These are phyloP conservation scores for Santalum album DNA, from an alignment of 164 flowering plant genomes.

Conservation along the genomic window DNA sequence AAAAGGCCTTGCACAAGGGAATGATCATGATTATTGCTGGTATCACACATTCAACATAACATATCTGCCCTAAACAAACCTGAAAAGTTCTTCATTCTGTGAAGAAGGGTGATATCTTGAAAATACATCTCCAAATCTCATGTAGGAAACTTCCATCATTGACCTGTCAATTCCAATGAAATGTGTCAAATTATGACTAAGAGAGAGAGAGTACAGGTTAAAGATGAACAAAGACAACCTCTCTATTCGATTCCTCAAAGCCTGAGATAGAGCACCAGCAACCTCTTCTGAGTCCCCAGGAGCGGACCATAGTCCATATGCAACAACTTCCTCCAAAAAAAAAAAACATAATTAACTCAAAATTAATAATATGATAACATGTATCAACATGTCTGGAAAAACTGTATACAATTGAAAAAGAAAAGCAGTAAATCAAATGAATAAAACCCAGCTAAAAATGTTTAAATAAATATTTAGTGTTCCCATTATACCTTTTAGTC, in stretches of 20 bases:
- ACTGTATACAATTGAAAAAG: not conserved
- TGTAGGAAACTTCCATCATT: conserved; percentile 49
- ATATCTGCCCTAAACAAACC: no score
- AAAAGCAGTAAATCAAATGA: not conserved
- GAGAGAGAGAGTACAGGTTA: not conserved
- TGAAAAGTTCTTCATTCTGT: conserved; percentile 62
- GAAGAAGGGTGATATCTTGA: conserved; percentile 51
- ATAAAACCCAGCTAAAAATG: not conserved
- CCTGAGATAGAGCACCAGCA: conserved; percentile 87
- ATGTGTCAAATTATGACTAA: conserved; percentile 5
- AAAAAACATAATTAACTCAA: not conserved
- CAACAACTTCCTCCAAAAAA: conserved; percentile 47
- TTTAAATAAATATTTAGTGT: not conserved
- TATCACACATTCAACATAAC: not conserved
- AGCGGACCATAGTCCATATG: conserved; percentile 87
- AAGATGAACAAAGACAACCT: conserved; percentile 36
- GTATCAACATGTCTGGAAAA: not conserved
- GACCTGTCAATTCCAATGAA: conserved; percentile 45
- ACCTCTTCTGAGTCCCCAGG: conserved; percentile 99
- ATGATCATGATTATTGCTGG: not conserved
- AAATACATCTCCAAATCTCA: conserved; percentile 95
- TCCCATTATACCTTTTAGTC: conserved; percentile 64
- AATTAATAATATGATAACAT: not conserved
- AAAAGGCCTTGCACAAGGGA: no score
- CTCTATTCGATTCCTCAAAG: conserved; percentile 77